These are phyloP conservation scores for Candida maris DNA, from an alignment of 805 yeast genomes.

Conservation along the genomic window DNA sequence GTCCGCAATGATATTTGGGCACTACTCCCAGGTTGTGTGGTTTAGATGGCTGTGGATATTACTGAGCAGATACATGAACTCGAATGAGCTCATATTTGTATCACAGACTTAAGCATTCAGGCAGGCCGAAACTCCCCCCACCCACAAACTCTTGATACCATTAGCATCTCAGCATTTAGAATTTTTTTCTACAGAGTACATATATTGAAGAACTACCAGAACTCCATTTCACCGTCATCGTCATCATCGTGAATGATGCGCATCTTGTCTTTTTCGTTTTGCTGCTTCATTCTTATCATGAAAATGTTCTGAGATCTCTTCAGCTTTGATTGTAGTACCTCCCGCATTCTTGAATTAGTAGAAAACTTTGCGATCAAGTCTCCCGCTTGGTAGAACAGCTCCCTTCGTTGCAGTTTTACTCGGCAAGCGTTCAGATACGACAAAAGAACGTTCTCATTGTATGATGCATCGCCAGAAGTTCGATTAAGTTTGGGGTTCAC, in stretches of 20 bases:
- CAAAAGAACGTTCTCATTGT: conserved; percentile 18
- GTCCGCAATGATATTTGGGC: conserved; percentile 78
- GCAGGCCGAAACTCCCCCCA: too few species aligned
- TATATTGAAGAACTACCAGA: too few species aligned
- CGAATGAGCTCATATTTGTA: conserved; percentile 55
- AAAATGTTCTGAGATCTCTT: conserved; percentile 17
- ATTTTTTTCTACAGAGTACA: conserved; percentile 1
- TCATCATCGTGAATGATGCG: conserved; percentile 28
- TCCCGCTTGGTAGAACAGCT: conserved; percentile 27
- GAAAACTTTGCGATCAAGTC: conserved; percentile 26
- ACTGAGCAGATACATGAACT: conserved; percentile 70
- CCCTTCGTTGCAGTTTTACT: conserved; percentile 16
- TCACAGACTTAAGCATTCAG: conserved; percentile 2
- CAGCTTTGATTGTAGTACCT: conserved; percentile 12
- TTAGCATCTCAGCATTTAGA: too few species aligned
- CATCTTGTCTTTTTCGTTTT: conserved; percentile 9
- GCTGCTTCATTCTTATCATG: conserved; percentile 15
- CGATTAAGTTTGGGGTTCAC: conserved; percentile 9
- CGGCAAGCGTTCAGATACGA: conserved; percentile 24
- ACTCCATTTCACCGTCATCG: conserved; percentile 27
- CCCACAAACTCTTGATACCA: too few species aligned
- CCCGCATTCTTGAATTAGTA: conserved; percentile 20
- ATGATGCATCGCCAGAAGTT: conserved; percentile 15
- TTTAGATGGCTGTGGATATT: conserved; percentile 86
- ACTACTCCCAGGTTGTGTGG: conserved; percentile 92